Evolutionary conservation across 1,139 yeast genomes (phyloP), one percentile per base, ranked within the genome.

Genomic region (Hyphopichia khmerensis): DNA sequence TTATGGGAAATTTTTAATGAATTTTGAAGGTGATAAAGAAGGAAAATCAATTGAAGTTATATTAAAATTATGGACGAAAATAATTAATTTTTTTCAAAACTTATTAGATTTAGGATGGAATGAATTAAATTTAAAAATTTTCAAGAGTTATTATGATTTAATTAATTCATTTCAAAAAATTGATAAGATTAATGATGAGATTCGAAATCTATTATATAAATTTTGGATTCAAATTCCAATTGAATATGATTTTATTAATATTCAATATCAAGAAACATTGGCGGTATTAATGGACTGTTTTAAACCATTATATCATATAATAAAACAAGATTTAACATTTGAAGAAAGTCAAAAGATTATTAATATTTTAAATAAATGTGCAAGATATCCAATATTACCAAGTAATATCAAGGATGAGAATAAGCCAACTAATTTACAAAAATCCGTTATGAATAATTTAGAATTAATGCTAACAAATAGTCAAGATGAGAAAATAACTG

Each of bases 311-410:
- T 72, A 72, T 48, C 45, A 48, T 2, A 56, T 80, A 14, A 54
- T 72, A 13, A 53, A 56, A 26, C 62, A 54, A 3, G 59, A 51
- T 7, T 55, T 65, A 46, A 59, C 63, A 6, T 18, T 56, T 5
- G 52, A 59, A 2, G 73, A 73, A 52, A 62, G 77, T 31, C 75
- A 69, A 43, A 61, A 58, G 11, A 64, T 81, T 16, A 58, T 84
- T 36, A 59, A 62, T 17, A 64, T 76, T 9, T 72, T 85, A 48
- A 81, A 79, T 51, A 71, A 80, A 24, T 79, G 87, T 44, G 79
- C 84, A 1, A 67, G 86, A 43, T 86, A 83, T 56, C 93, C 95
- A 0, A 71, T 84, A 11, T 64, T 85, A 21, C 82, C 85, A 5
- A 74, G 69, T 15, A 67, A 64, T 42, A 52, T 47, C 29, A 59